phyloP scores from a whole-genome alignment of 306 rosid species.

The Clitoria ternatea region DNA sequence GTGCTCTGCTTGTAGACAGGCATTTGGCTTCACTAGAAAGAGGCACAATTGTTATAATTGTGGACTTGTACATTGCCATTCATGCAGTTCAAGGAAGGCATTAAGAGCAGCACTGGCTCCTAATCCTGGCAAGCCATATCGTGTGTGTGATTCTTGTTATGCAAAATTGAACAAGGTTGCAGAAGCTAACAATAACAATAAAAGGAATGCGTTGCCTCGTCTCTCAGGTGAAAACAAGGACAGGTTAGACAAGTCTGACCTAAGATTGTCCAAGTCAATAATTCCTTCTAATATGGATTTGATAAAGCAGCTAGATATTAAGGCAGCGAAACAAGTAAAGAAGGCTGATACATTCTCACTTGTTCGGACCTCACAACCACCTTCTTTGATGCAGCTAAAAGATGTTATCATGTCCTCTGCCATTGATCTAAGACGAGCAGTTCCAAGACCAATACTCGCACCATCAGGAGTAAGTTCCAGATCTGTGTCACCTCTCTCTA shows the following conservation, averaged over 20 bases:
- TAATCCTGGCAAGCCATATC: constrained; percentile 76
- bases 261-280: constrained; percentile 57
- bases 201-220: constrained; percentile 73
- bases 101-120: constrained; percentile 90
- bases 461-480: constrained; percentile 83
- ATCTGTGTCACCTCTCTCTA: constrained; percentile 87
- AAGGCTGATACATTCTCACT: constrained; percentile 84
- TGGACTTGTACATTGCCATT: constrained; percentile 99
- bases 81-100: constrained; percentile 93
- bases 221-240: constrained; percentile 96
- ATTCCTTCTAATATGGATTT: constrained; percentile 87
- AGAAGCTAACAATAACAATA: constrained; percentile 54
- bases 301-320: constrained; percentile 90
- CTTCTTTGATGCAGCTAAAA: constrained; percentile 79
- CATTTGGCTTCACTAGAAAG: constrained; percentile 95
- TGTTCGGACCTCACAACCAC: constrained; percentile 67
- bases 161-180: constrained; percentile 80
- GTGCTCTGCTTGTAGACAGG: constrained; percentile 95
- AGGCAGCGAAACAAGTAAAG: constrained; percentile 96
- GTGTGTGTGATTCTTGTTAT: constrained; percentile 92
- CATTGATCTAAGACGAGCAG: constrained; percentile 66
- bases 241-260: constrained; percentile 80
- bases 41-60: constrained; percentile 98
- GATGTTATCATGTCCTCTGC: constrained; percentile 79
- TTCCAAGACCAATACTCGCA: constrained; percentile 69